These are phyloP conservation scores for Aplosporella prunicola DNA, from an alignment of 2,329 filamentous ascomycete genomes.

Conservation along the genomic window DNA sequence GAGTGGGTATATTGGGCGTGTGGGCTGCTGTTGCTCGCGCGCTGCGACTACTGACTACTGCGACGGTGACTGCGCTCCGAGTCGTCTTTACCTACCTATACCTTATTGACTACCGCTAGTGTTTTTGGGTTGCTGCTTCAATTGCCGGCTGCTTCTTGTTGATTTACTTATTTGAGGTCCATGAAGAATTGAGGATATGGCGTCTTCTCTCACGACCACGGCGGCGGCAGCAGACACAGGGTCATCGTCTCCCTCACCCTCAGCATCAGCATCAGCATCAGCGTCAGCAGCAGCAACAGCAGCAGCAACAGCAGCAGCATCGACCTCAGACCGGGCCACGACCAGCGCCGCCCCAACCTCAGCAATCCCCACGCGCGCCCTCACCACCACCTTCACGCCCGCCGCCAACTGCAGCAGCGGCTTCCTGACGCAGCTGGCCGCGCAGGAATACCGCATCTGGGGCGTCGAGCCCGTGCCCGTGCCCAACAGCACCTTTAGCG, in stretches of 20 bases:
- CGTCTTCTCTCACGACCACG: no score
- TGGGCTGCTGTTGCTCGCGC: no score
- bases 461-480: slow-evolving; percentile 20
- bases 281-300: background rate
- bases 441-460: slow-evolving; percentile 19
- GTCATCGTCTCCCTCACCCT: background rate
- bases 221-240: background rate
- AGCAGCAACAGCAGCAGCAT: background rate
- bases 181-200: background rate
- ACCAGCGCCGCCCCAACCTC: background rate
- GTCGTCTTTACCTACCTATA: no score
- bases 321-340: no score
- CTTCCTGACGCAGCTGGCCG: slow-evolving; percentile 17
- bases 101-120: no score
- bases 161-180: no score
- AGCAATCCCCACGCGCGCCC: background rate
- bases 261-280: slow-evolving; percentile 1
- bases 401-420: slow-evolving; percentile 19
- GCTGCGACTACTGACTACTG: no score
- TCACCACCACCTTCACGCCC: slow-evolving; percentile 21
- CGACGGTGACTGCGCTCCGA: no score
- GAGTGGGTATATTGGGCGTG: no score
- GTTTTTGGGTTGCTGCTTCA: no score
- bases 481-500: slow-evolving; percentile 14
- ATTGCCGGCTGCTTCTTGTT: no score